Conservation (phyloP, 2,329 filamentous ascomycete genomes). For the Pseudogymnoascus sp. region DNA sequence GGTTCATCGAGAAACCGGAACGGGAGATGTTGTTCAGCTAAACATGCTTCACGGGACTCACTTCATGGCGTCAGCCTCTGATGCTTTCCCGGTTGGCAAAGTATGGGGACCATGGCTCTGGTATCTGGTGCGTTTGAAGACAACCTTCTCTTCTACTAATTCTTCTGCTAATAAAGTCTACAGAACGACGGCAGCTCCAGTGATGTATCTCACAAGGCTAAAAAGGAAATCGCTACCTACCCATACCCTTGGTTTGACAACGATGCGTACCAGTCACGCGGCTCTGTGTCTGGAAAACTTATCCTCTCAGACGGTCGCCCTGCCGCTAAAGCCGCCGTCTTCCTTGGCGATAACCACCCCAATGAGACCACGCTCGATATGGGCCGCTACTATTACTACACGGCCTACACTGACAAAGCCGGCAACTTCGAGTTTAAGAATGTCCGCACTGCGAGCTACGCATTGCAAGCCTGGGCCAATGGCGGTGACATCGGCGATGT, state of each 20-base stretch:
- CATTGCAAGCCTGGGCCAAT: conserved; percentile 42
- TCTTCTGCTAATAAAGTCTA: not conserved
- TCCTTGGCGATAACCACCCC: conserved; percentile 40
- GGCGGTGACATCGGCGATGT: conserved; percentile 38
- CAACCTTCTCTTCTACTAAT: not conserved
- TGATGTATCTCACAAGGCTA: conserved; percentile 34
- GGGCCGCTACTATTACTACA: conserved; percentile 43
- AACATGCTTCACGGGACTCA: conserved; percentile 49
- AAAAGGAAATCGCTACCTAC: conserved; percentile 36
- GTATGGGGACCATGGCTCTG: conserved; percentile 38
- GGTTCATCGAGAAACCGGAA: conserved; percentile 42
- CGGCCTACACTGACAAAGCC: conserved; percentile 34
- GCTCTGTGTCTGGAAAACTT: conserved; percentile 37
- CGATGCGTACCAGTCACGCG: conserved; percentile 40
- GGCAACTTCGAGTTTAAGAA: conserved; percentile 37
- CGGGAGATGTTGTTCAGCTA: conserved; percentile 43
- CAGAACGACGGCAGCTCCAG: conserved; percentile 39
- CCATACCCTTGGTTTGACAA: conserved; percentile 43
- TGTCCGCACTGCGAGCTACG: conserved; percentile 38
- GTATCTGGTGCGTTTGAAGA: conserved; percentile 26
- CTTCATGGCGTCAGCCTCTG: conserved; percentile 32
- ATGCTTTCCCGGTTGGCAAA: conserved; percentile 33
- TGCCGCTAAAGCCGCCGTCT: conserved; percentile 40
- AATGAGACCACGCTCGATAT: conserved; percentile 39
- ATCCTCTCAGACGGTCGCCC: conserved; percentile 40